Percentiles rank a stretch among this genome's conserved stretches.
phyloP scores from a whole-genome alignment of 1,139 yeast species.

The Eremothecium cymbalariae region DNA sequence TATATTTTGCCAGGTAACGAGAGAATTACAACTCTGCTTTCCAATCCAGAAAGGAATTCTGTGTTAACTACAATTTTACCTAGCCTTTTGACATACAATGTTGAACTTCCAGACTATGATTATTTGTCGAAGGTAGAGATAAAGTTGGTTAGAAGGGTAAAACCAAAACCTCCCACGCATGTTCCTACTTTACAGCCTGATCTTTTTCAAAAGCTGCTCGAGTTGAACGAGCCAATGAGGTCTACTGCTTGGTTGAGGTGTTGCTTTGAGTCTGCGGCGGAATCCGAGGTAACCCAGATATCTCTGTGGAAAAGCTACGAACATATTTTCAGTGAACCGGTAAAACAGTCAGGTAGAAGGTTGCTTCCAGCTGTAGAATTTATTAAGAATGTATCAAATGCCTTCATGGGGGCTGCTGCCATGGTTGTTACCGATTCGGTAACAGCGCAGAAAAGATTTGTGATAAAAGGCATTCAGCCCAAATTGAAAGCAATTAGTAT shows the following conservation, averaged over 20 bases:
- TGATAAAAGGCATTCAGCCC: constrained; percentile 83
- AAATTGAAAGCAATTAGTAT: constrained; percentile 43
- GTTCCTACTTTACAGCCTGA: constrained; percentile 56
- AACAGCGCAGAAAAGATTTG: constrained; percentile 66
- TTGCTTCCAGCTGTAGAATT: constrained; percentile 93
- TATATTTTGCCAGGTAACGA: constrained; percentile 45
- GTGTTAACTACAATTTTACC: constrained; percentile 53
- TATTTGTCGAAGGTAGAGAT: constrained; percentile 36
- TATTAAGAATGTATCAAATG: constrained; percentile 85
- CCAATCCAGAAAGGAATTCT: constrained; percentile 38
- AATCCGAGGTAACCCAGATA: constrained; percentile 89
- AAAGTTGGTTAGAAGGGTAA: constrained; percentile 37
- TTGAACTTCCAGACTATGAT: constrained; percentile 32
- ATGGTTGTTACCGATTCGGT: constrained; percentile 66
- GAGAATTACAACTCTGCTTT: constrained; percentile 34
- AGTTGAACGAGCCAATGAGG: constrained; percentile 75
- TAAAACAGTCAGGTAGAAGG: constrained; percentile 41
- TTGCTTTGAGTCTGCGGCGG: constrained; percentile 68
- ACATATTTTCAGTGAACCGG: constrained; percentile 57
- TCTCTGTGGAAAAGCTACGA: constrained; percentile 96
- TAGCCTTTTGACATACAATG: constrained; percentile 49
- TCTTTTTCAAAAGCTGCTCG: constrained; percentile 53
- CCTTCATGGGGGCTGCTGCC: constrained; percentile 87
- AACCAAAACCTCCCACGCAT: constrained; percentile 44
- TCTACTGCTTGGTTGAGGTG: constrained; percentile 95